phyloP scores from a whole-genome alignment of 2,329 filamentous ascomycete species.

The Colletotrichum sp. region DNA sequence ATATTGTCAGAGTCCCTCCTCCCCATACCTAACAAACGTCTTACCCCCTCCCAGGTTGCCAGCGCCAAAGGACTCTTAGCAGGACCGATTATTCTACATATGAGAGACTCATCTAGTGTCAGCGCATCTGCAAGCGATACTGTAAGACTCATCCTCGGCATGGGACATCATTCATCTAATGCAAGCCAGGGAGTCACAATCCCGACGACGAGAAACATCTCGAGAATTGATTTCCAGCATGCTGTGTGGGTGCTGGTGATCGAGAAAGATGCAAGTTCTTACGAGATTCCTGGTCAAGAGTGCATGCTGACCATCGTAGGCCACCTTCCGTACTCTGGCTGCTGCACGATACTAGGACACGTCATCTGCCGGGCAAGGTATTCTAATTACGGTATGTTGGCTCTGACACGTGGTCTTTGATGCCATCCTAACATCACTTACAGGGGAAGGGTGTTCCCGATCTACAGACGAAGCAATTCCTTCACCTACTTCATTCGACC shows the following conservation, averaged over 20 bases:
- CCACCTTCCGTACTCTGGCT: slow-evolving; percentile 74
- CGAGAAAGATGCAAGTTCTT: slow-evolving; percentile 72
- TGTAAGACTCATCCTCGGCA: slow-evolving; percentile 27
- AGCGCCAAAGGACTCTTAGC: slow-evolving; percentile 74
- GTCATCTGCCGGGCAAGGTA: slow-evolving; percentile 56
- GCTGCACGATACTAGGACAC: slow-evolving; percentile 59
- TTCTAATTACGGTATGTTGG: slow-evolving; percentile 68
- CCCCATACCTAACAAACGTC: background rate
- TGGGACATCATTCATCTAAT: background rate
- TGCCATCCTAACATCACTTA: background rate
- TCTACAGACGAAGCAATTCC: slow-evolving; percentile 69
- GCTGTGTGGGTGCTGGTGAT: slow-evolving; percentile 73
- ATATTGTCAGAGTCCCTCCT: slow-evolving; percentile 61
- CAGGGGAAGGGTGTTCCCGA: slow-evolving; percentile 87
- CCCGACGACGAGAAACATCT: slow-evolving; percentile 56
- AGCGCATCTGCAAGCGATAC: slow-evolving; percentile 30
- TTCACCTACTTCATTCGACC: slow-evolving; percentile 56
- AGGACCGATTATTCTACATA: slow-evolving; percentile 57
- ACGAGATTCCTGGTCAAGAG: background rate
- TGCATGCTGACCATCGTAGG: slow-evolving; percentile 48
- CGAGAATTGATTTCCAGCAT: slow-evolving; percentile 51
- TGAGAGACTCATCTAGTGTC: slow-evolving; percentile 20
- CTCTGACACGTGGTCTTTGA: background rate
- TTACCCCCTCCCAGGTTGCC: slow-evolving; percentile 59
- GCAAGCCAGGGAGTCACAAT: slow-evolving; percentile 62